Base-by-base conservation (phyloP, 768 basidiomycete genomes). In the Termitomyces heimii region DNA sequence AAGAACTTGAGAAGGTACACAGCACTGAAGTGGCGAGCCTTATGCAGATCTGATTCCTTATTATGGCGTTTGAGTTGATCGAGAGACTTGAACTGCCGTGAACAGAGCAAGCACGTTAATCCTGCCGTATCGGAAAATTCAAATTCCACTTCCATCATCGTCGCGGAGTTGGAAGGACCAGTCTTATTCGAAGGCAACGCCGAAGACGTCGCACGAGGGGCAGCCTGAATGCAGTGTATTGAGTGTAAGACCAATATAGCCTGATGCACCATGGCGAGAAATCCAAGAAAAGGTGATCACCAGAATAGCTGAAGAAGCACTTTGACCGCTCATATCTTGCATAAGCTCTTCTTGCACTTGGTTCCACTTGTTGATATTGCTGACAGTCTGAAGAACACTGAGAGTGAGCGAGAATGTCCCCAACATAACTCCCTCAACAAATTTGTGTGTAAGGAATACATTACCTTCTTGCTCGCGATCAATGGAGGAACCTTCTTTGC, bases 361-460 rank as follows among this genome's bases (percentile, higher is more conserved):
- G 68, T 95, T 98, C 97, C 96, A 99, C 69, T 98, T 98, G 65
- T 81, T 86, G 67, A 99, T 98, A 65, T 94, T 94, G 69, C 82
- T 89, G 49, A 82, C 89, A 45, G 86, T 90, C 92, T 97, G 67
- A 20, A 67, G 43, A 56, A 56, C 1, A 45, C 47, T 55, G 47
- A 54, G 42, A 31, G 54, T 42, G 34, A 56, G 63, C 47, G 56
- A 54, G 39, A 59, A 39, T 18, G 43, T 51, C 47, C 48, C 31
- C 46, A 29, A 34, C 46, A 47, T 16, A 40, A 47, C 46, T 40
- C 32, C 35, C 45, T 53, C 48, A 47, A 54, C 14, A 18, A 45
- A 55, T 26, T 56, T 53, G 49, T 14, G 22, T 12, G 46, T 39
- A 12, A 31, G 39, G 45, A 20, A 62, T 29, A 58, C 60, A 71